Base-by-base conservation (phyloP, 1,284 basidiomycete genomes). In the Gomphus bonarii region DNA sequence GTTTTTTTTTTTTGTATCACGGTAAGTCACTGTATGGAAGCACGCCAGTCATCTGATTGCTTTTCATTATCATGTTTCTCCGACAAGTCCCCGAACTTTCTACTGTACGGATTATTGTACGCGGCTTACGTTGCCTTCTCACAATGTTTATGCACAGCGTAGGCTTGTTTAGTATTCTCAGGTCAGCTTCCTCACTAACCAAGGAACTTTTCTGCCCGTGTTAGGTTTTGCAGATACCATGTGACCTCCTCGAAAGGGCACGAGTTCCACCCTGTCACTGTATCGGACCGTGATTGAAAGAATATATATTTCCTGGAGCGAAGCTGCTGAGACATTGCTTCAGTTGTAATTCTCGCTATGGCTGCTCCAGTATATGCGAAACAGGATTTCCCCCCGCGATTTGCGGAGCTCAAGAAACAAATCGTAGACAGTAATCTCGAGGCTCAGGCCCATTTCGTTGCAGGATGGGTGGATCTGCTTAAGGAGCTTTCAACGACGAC, bases 391-490 rank as follows among this genome's bases (percentile, higher is more conserved):
- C 75, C 75, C 16, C 62, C 70, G 31, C 74, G 72, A 56, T 82
- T 84, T 61, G 65, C 68, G 1, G 77, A 80, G 54, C 60, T 84
- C 58, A 85, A 85, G 66, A 70, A 70, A 55, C 71, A 79, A 58
- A 79, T 85, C 53, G 77, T 76, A 1, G 68, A 68, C 1, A 70
- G 72, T 2, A 76, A 78, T 59, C 76, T 80, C 14, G 71, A 78
- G 62, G 81, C 80, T 61, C 68, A 78, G 66, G 68, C 72, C 53
- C 73, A 69, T 35, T 72, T 75, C 16, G 78, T 73, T 4, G 67
- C 71, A 33, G 75, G 80, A 3, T 85, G 84, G 85, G 70, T 65
- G 20, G 79, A 82, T 58, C 68, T 86, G 36, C 67, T 85, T 1
- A 63, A 61, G 0, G 75, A 82, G 61, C 70, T 85, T 12, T 72